A percentile compares a stretch with the other conserved stretches of the same genome.
These are phyloP conservation scores for Epichloe coenophiala DNA, from an alignment of 2,329 filamentous ascomycete genomes.

Conservation along the genomic window DNA sequence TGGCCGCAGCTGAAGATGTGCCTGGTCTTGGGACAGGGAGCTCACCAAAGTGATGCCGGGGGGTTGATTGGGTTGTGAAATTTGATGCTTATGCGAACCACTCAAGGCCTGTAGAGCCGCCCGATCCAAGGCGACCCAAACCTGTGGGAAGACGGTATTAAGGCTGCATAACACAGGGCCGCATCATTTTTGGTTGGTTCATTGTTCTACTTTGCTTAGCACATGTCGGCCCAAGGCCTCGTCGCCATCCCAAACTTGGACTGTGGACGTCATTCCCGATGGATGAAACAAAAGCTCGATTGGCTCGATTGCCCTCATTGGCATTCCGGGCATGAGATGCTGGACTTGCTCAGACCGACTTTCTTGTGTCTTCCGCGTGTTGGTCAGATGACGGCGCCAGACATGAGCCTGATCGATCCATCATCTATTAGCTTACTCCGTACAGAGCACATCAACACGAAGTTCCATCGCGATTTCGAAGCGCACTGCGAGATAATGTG, in stretches of 20 bases:
- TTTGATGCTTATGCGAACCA: background rate
- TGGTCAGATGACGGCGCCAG: too few species aligned
- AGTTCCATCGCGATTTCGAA: too few species aligned
- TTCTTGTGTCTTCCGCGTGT: too few species aligned
- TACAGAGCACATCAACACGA: too few species aligned
- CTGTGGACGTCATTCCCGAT: too few species aligned
- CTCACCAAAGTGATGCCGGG: background rate
- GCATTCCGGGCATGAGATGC: background rate
- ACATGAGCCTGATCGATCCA: too few species aligned
- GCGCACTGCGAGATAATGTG: too few species aligned
- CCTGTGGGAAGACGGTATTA: constrained; percentile 1
- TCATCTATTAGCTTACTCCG: too few species aligned
- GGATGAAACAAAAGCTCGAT: too few species aligned
- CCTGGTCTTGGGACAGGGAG: background rate
- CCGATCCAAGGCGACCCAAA: background rate
- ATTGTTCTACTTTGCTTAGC: background rate
- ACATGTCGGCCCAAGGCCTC: background rate
- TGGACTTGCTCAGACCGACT: background rate
- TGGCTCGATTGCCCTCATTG: too few species aligned
- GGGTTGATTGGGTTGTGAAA: background rate
- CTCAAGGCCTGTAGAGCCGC: background rate
- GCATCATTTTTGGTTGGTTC: background rate
- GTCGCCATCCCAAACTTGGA: background rate
- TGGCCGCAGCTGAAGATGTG: background rate
- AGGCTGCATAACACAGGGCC: constrained; percentile 4